Conservation (phyloP, 2,329 filamentous ascomycete species). For the Beauveria sp. region DNA sequence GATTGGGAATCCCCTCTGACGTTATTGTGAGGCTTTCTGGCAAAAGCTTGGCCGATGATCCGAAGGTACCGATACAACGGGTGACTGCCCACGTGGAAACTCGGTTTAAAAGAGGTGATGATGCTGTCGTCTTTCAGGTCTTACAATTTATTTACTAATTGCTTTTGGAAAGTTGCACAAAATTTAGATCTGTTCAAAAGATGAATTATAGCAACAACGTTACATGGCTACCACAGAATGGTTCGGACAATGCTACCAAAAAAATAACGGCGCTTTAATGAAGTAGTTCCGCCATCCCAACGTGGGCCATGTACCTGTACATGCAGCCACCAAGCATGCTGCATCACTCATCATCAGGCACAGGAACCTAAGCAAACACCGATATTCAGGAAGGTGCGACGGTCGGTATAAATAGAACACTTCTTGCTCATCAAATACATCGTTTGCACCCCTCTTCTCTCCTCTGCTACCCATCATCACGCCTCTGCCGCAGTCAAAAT, state of each 20-base stretch:
- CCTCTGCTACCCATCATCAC: neutral
- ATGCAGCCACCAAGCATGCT: neutral
- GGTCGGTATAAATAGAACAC: neutral
- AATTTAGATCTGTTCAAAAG: neutral
- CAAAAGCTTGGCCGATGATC: conserved; percentile 8
- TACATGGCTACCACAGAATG: too few relatives aligned
- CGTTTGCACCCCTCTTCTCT: neutral
- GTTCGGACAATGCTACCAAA: too few relatives aligned
- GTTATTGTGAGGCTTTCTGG: conserved; percentile 8
- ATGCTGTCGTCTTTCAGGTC: too few relatives aligned
- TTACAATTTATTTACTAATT: too few relatives aligned
- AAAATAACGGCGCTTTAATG: too few relatives aligned
- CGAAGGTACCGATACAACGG: conserved; percentile 6
- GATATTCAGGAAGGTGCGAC: conserved; percentile 3
- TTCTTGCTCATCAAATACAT: neutral
- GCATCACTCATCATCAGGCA: neutral
- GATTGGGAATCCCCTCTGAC: neutral
- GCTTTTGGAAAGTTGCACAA: too few relatives aligned
- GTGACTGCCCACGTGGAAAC: too few relatives aligned
- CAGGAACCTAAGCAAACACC: neutral
- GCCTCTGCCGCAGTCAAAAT: neutral
- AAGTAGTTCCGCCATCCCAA: neutral
- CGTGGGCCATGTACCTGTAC: neutral
- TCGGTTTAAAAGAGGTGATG: too few relatives aligned
- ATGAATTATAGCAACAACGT: too few relatives aligned